These are phyloP conservation scores for Chaetomium strumarium DNA, from an alignment of 2,329 filamentous ascomycete genomes.

Conservation along the genomic window DNA sequence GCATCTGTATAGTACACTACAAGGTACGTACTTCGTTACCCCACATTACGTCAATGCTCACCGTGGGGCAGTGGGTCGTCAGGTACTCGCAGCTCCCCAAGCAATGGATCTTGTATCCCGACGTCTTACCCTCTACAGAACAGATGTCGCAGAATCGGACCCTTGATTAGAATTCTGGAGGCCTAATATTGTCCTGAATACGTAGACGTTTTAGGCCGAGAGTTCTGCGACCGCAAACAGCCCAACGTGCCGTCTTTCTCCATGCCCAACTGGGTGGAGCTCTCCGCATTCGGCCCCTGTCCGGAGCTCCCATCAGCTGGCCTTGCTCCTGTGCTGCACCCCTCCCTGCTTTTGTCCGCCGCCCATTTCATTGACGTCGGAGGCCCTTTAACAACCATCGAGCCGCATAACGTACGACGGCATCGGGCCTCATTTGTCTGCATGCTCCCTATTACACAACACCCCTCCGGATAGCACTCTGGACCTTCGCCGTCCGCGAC, in stretches of 20 bases:
- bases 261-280: constrained; percentile 3
- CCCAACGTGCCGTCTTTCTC: neutral
- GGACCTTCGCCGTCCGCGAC: neutral
- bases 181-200: too few species aligned
- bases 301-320: constrained; percentile 5
- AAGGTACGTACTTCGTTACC: neutral
- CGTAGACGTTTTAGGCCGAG: neutral
- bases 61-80: neutral
- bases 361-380: neutral
- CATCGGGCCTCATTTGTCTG: neutral
- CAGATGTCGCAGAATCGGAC: too few species aligned
- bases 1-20: neutral
- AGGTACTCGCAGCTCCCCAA: neutral
- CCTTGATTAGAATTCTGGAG: too few species aligned
- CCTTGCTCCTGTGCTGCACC: constrained; percentile 6
- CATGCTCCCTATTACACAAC: neutral
- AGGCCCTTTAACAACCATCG: neutral
- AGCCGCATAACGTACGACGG: neutral
- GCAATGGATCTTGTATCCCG: too few species aligned
- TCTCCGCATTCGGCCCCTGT: constrained; percentile 1
- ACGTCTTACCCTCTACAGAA: too few species aligned
- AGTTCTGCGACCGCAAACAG: neutral
- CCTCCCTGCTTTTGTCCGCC: neutral
- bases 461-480: neutral
- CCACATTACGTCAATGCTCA: neutral